Percentiles rank a stretch among this genome's conserved stretches.
phyloP scores from a whole-genome alignment of 2,329 filamentous ascomycete species.

The Paramyrothecium roridum region DNA sequence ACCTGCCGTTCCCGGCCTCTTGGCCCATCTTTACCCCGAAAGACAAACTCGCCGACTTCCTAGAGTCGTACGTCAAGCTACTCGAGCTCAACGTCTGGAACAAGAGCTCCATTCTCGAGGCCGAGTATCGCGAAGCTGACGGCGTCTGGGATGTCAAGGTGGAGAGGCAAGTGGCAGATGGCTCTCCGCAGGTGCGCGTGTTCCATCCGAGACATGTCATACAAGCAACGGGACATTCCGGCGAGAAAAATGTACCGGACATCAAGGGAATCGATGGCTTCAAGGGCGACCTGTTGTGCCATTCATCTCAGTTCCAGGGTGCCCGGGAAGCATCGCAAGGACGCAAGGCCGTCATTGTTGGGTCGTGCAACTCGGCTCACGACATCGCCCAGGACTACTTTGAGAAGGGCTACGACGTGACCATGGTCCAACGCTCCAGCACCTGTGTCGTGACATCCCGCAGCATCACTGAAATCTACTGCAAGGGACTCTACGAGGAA shows the following conservation, averaged over 20 bases:
- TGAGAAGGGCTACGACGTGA: slow-evolving; percentile 64
- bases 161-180: slow-evolving; percentile 45
- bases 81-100: slow-evolving; percentile 71
- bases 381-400: slow-evolving; percentile 68
- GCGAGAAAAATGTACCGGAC: slow-evolving; percentile 58
- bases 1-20: slow-evolving; percentile 58
- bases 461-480: slow-evolving; percentile 46
- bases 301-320: slow-evolving; percentile 59
- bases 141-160: slow-evolving; percentile 55
- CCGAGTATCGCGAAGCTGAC: slow-evolving; percentile 46
- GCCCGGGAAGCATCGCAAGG: slow-evolving; percentile 42
- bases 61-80: slow-evolving; percentile 60
- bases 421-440: slow-evolving; percentile 65
- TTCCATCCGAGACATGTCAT: slow-evolving; percentile 62
- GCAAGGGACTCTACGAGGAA: slow-evolving; percentile 50
- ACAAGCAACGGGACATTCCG: slow-evolving; percentile 66
- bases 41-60: slow-evolving; percentile 67
- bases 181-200: slow-evolving; percentile 46
- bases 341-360: slow-evolving; percentile 63
- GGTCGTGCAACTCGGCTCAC: slow-evolving; percentile 66
- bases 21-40: slow-evolving; percentile 73
- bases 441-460: slow-evolving; percentile 61
- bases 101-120: slow-evolving; percentile 42
- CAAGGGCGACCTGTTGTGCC: slow-evolving; percentile 56
- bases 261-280: slow-evolving; percentile 58